Evolutionary conservation across 164 flowering plant genomes (phyloP).

Genomic region (Magnolia changhungtana): DNA sequence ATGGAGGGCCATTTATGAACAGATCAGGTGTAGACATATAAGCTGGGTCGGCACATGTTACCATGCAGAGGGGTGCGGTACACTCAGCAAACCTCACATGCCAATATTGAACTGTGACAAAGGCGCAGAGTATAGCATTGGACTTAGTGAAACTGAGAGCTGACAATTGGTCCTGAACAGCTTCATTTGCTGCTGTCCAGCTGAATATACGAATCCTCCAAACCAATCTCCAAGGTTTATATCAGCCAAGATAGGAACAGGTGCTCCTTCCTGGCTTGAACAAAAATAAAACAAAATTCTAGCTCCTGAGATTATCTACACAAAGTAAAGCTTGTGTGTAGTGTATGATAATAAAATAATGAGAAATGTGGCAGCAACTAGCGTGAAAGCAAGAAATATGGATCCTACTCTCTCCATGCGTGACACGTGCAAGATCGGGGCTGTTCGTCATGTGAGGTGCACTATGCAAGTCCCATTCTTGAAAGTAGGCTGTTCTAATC

Average conservation of each 20-base stretch:
- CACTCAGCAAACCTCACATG: background rate
- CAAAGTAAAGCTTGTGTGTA: conserved; percentile 15
- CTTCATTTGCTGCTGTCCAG: conserved; percentile 96
- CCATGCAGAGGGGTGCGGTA: background rate
- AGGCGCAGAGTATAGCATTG: background rate
- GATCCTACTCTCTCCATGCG: background rate
- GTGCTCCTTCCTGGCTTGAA: conserved; percentile 51
- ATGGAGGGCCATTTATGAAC: too few relatives aligned
- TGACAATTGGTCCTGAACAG: conserved; percentile 82
- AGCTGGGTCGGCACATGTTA: background rate
- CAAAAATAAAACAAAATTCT: conserved; percentile 25
- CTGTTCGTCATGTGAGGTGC: background rate
- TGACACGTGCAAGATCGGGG: background rate
- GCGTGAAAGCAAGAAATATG: background rate
- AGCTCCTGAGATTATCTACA: conserved; percentile 23
- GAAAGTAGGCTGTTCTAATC: background rate
- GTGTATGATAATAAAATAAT: background rate
- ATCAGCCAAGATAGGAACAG: conserved; percentile 63
- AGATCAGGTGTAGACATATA: background rate
- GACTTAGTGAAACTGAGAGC: conserved; percentile 94
- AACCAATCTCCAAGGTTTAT: conserved; percentile 73
- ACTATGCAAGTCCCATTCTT: background rate
- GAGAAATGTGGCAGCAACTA: background rate
- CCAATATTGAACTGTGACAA: background rate
- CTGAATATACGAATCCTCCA: conserved; percentile 74